Evolutionary conservation across 305 asterid genomes (phyloP).

Genomic region (Solanum hybrid): DNA sequence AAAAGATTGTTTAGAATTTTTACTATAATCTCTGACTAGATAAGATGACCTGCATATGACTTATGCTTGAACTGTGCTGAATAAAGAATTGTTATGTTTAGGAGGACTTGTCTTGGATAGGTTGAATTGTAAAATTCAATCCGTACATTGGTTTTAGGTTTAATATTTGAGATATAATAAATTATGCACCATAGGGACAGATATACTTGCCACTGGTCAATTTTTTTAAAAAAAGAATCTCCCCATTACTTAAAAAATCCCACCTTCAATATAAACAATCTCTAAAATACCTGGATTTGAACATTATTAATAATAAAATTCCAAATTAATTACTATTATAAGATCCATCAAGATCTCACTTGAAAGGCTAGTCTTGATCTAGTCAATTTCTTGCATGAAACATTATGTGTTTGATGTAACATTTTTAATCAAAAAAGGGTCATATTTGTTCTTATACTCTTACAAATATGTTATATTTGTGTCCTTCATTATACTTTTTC

Average conservation of each 20-base stretch:
- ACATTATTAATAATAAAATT: not conserved
- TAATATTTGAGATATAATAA: not conserved
- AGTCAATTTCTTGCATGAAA: constrained; percentile 22
- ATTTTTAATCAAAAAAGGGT: not conserved
- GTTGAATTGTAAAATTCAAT: not conserved
- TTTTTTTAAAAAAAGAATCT: constrained; percentile 11
- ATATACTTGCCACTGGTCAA: constrained; percentile 8
- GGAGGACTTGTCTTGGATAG: not conserved
- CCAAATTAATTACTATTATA: constrained; percentile 4
- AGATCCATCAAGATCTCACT: constrained; percentile 24
- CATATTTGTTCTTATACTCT: not conserved
- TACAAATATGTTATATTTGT: not conserved
- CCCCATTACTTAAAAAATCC: constrained; percentile 10
- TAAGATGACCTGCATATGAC: not conserved
- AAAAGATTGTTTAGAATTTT: not conserved
- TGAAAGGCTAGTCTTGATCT: constrained; percentile 22
- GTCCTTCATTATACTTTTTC: not conserved
- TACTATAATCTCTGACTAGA: not conserved
- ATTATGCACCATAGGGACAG: constrained; percentile 3
- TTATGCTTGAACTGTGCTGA: not conserved
- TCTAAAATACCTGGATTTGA: constrained; percentile 5
- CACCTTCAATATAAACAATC: constrained; percentile 13
- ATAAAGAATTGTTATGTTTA: not conserved
- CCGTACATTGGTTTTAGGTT: not conserved
- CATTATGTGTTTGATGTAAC: not conserved